Percentiles rank a stretch among this genome's conserved stretches.
Evolutionary conservation across 2,329 filamentous ascomycete species (phyloP).

Genomic region (Beauveria caledonica): DNA sequence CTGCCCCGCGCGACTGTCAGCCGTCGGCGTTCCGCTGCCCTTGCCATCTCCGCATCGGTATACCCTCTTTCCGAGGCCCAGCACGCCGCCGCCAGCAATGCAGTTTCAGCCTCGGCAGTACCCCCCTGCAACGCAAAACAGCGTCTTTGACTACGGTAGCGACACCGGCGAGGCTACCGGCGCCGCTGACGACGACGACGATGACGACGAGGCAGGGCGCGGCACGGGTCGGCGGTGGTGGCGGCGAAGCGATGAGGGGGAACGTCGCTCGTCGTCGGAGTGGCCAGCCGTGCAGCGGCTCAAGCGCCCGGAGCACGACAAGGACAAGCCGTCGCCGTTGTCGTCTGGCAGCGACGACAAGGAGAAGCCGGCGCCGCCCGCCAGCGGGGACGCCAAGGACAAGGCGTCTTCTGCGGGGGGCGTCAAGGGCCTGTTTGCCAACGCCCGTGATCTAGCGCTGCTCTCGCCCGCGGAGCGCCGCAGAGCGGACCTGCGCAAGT

Average conservation of each 20-base stretch:
- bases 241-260: conserved; percentile 15
- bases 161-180: conserved; percentile 16
- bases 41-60: background rate
- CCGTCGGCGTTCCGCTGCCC: background rate
- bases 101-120: background rate
- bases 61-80: background rate
- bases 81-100: background rate
- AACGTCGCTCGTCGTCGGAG: conserved; percentile 8
- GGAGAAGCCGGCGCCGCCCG: background rate
- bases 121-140: conserved; percentile 14
- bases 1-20: background rate
- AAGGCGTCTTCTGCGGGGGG: conserved; percentile 15
- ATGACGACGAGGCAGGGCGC: conserved; percentile 3
- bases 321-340: conserved; percentile 11
- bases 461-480: conserved; percentile 23
- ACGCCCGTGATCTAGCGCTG: conserved; percentile 18
- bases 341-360: background rate
- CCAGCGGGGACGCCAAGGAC: background rate
- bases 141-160: conserved; percentile 25
- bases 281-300: conserved; percentile 11
- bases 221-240: conserved; percentile 14
- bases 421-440: conserved; percentile 19
- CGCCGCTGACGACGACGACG: conserved; percentile 25
- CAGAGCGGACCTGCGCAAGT: conserved; percentile 27
- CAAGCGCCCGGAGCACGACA: conserved; percentile 10